Evolutionary conservation across 202 grass and related monocot genomes (phyloP), one percentile per base, ranked within the genome.

Genomic region (Cymbopogon flexuosus): DNA sequence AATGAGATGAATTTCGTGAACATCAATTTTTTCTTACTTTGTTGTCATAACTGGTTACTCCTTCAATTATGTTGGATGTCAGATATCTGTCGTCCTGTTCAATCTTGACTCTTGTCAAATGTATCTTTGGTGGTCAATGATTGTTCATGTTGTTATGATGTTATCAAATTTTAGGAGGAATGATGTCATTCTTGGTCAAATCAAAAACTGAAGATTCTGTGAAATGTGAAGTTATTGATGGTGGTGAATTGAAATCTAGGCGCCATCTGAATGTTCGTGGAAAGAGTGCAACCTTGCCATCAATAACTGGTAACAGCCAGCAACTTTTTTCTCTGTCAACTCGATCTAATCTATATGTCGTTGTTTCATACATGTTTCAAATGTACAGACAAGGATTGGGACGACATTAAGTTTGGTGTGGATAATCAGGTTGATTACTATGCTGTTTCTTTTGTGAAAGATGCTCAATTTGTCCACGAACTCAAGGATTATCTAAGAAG

Each of bases 371-470:
- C 18, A 36, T 15, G 64, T 71, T 93, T 73, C 54, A 68, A 35
- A 72, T 45, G 64, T 88, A 73, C 90, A 99, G 96, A 99, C 65
- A 99, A 99, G 85, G 96, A 99, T 68, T 99, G 96, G 96, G 96
- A 99, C 23, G 96, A 99, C 77, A 99, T 99, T 61, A 99, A 95
- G 77, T 99, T 99, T 83, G 96, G 96, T 33, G 96, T 99, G 65
- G 96, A 99, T 63, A 99, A 95, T 70, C 87, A 99, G 78, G 96
- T 99, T 73, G 96, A 99, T 59, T 99, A 88, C 78, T 99, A 99
- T 88, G 96, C 96, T 49, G 96, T 99, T 84, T 99, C 96, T 73
- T 99, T 99, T 79, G 92, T 99, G 66, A 99, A 99, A 91, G 96
- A 99, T 83, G 96, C 96, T 73, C 73, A 91, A 91, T 92, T 99